Conservation (phyloP, 441 rosid species). For the Melastoma candidum region DNA sequence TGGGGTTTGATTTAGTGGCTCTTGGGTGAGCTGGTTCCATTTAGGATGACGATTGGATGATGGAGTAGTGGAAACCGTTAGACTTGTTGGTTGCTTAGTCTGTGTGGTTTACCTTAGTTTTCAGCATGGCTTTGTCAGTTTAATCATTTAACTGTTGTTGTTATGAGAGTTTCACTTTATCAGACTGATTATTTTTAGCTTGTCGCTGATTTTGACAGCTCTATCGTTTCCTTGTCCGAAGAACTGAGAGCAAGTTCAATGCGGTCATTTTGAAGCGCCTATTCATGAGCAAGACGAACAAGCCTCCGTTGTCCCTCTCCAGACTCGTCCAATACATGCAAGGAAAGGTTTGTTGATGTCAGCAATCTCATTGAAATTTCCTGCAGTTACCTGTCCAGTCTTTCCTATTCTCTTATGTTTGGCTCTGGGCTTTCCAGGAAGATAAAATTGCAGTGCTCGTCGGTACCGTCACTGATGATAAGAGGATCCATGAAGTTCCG, state of each 20-base stretch:
- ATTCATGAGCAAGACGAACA: conserved; percentile 47
- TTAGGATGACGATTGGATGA: too few relatives aligned
- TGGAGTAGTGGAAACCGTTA: too few relatives aligned
- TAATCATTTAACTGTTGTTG: too few relatives aligned
- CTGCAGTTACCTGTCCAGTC: not conserved
- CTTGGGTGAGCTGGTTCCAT: too few relatives aligned
- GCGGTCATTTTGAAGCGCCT: conserved; percentile 43
- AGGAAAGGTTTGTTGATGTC: conserved; percentile 25
- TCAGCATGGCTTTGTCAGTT: too few relatives aligned
- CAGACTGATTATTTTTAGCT: too few relatives aligned
- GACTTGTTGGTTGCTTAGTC: too few relatives aligned
- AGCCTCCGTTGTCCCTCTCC: conserved; percentile 39
- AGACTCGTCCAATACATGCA: conserved; percentile 25
- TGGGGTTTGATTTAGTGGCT: too few relatives aligned
- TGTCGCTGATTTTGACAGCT: conserved; percentile 15
- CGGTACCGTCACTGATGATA: conserved; percentile 42
- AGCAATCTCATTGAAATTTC: not conserved
- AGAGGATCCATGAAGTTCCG: conserved; percentile 35
- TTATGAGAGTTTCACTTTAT: too few relatives aligned
- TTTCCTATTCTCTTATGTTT: not conserved
- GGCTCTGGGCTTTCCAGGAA: conserved; percentile 14
- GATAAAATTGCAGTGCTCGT: conserved; percentile 38
- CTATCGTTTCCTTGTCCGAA: conserved; percentile 46
- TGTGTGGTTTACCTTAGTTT: too few relatives aligned
- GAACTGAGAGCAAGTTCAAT: conserved; percentile 44